A percentile compares a stretch with the other conserved stretches of the same genome.
Conservation (phyloP, 2,329 filamentous ascomycete genomes). For the Fusarium zealandicum region DNA sequence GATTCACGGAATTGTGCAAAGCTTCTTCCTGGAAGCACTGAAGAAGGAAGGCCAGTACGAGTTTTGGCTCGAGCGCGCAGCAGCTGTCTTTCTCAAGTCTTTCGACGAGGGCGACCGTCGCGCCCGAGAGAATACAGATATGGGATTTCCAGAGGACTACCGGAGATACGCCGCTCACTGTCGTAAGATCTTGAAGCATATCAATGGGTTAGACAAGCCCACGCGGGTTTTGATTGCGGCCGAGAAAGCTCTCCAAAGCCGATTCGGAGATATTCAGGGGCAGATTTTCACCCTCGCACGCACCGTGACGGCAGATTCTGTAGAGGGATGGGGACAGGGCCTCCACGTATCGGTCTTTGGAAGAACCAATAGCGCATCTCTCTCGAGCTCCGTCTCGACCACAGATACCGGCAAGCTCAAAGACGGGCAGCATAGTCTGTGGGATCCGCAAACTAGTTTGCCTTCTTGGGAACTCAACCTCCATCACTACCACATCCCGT, state of each 20-base stretch:
- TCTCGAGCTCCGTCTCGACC: conserved; percentile 25
- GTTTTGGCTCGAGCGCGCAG: conserved; percentile 38
- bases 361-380: conserved; percentile 33
- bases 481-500: conserved; percentile 27
- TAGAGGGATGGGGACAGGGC: conserved; percentile 17
- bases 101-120: conserved; percentile 33
- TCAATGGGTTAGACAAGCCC: conserved; percentile 25
- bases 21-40: conserved; percentile 34
- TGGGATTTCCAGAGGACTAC: conserved; percentile 37
- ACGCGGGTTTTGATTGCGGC: conserved; percentile 19
- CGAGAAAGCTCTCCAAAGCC: conserved; percentile 17
- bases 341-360: conserved; percentile 39
- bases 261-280: conserved; percentile 31
- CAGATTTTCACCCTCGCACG: conserved; percentile 22
- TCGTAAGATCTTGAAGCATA: conserved; percentile 34
- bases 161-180: conserved; percentile 35
- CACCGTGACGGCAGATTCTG: conserved; percentile 25
- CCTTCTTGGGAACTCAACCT: conserved; percentile 18
- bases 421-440: conserved; percentile 3
- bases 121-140: conserved; percentile 15
- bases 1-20: conserved; percentile 36
- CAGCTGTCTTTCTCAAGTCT: conserved; percentile 34
- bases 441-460: conserved; percentile 21
- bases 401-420: conserved; percentile 13
- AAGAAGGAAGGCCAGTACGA: conserved; percentile 27